Evolutionary conservation across 306 rosid genomes (phyloP).

Genomic region (Arachis hypogaea): DNA sequence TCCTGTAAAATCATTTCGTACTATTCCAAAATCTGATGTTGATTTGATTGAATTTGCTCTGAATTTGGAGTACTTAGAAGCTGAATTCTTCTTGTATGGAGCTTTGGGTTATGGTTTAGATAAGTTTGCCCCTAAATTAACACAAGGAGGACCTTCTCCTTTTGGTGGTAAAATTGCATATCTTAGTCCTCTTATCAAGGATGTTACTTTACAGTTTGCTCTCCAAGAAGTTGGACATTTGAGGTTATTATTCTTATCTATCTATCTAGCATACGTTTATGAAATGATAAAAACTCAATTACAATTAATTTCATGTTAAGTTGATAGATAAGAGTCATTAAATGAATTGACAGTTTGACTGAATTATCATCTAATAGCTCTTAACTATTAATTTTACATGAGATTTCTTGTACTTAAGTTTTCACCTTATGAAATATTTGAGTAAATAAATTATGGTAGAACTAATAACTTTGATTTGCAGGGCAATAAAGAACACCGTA

Average conservation of each 20-base stretch:
- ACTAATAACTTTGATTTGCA: slow-evolving; percentile 26
- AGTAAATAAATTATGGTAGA: too few relatives aligned
- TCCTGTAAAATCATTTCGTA: neutral
- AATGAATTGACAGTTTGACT: too few relatives aligned
- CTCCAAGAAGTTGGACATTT: slow-evolving; percentile 83
- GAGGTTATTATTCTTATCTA: slow-evolving; percentile 39
- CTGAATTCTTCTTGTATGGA: slow-evolving; percentile 73
- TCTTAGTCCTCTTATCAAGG: slow-evolving; percentile 37
- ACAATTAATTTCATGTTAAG: too few relatives aligned
- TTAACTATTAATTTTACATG: too few relatives aligned
- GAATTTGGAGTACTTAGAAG: slow-evolving; percentile 73
- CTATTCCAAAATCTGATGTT: slow-evolving; percentile 31
- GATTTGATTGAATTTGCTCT: slow-evolving; percentile 64
- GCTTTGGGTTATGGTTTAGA: slow-evolving; percentile 68
- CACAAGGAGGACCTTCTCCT: slow-evolving; percentile 67
- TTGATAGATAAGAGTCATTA: too few relatives aligned
- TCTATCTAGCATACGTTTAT: too few relatives aligned
- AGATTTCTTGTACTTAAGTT: too few relatives aligned
- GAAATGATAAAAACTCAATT: too few relatives aligned
- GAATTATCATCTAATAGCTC: too few relatives aligned
- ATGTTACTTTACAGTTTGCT: slow-evolving; percentile 61
- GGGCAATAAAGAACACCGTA: slow-evolving; percentile 59
- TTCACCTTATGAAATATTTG: too few relatives aligned
- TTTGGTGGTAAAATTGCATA: slow-evolving; percentile 61
- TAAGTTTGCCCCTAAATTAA: slow-evolving; percentile 48